Base-by-base conservation (phyloP, 495 filamentous ascomycete species). In the Viridothelium virens region DNA sequence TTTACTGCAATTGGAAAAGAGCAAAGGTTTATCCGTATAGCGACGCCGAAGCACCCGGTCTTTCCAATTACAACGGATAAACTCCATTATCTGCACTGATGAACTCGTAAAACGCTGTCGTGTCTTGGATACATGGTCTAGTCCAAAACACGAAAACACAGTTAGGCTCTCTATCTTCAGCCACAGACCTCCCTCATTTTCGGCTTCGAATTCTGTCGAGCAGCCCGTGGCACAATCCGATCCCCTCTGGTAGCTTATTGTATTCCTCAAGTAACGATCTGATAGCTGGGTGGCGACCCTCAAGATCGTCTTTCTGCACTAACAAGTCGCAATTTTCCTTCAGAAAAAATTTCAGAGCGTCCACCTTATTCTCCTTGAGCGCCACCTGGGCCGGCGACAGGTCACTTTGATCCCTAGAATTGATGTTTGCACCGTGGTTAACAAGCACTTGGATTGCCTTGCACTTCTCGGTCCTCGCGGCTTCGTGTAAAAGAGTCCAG, bases 361-460 rank as follows among this genome's bases (percentile, higher is more conserved):
- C 36, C 53, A 59, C 18, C 36, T 59, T 59, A 14, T 59, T 31
- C 36, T 4, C 53, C 53, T 36, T 31, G 14, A 59, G 33, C 7
- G 53, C 53, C 11, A 59, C 31, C 9, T 18, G 33, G 7, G 53
- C 33, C 9, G 53, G 53, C 31, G 36, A 14, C 0, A 31, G 33
- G 5, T 14, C 1, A 36, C 53, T 18, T 0, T 59, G 3, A 36
- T 59, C 53, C 31, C 53, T 59, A 36, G 6, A 9, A 31, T 59
- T 59, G 53, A 59, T 31, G 31, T 59, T 59, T 36, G 53, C 53
- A 31, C 53, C 53, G 53, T 59, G 53, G 1, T 59, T 4, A 59
- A 59, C 36, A 59, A 59, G 53, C 31, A 59, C 33, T 14, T 18
- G 3, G n/a, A 59, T 59, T 2, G 53, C 53, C 36, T 38, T 59